Evolutionary conservation across 192 early-diverging fungal genomes (phyloP).

Genomic region (Backusella sp.): DNA sequence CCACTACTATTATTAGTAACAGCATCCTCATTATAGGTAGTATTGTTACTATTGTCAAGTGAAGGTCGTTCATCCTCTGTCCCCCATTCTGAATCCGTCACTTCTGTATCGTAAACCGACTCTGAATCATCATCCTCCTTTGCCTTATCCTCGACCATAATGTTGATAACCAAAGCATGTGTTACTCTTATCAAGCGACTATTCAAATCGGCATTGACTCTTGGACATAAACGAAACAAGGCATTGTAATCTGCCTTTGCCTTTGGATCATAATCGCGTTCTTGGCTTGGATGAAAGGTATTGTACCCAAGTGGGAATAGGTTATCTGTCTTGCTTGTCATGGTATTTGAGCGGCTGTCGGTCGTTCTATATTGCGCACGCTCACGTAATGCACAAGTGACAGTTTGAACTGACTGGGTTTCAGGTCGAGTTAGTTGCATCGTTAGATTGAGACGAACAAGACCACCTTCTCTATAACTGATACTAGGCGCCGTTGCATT

Average conservation of each 20-base stretch:
- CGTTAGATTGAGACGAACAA: slow-evolving; percentile 30
- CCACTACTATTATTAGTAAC: not conserved
- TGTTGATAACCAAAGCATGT: slow-evolving; percentile 29
- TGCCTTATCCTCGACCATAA: slow-evolving; percentile 17
- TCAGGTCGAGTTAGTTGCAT: slow-evolving; percentile 21
- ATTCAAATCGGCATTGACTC: slow-evolving; percentile 33
- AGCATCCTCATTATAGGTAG: not conserved
- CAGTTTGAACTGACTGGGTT: slow-evolving; percentile 4
- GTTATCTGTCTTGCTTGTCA: slow-evolving; percentile 21
- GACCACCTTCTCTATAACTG: slow-evolving; percentile 39
- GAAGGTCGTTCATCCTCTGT: not conserved
- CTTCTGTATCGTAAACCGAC: slow-evolving; percentile 1
- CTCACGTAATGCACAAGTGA: slow-evolving; percentile 39
- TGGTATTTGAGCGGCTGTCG: slow-evolving; percentile 13
- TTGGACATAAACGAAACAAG: slow-evolving; percentile 25
- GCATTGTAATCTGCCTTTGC: slow-evolving; percentile 28
- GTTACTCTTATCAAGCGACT: slow-evolving; percentile 21
- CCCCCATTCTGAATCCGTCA: not conserved
- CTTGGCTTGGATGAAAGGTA: slow-evolving; percentile 23
- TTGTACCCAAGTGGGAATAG: slow-evolving; percentile 29
- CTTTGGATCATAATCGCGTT: slow-evolving; percentile 21
- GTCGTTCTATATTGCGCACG: slow-evolving; percentile 33
- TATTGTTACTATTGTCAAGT: not conserved
- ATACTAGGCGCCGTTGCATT: slow-evolving; percentile 35
- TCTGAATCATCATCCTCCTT: not conserved